phyloP scores from a whole-genome alignment of 2,329 filamentous ascomycete species.

The Aspergillus luchuensis region DNA sequence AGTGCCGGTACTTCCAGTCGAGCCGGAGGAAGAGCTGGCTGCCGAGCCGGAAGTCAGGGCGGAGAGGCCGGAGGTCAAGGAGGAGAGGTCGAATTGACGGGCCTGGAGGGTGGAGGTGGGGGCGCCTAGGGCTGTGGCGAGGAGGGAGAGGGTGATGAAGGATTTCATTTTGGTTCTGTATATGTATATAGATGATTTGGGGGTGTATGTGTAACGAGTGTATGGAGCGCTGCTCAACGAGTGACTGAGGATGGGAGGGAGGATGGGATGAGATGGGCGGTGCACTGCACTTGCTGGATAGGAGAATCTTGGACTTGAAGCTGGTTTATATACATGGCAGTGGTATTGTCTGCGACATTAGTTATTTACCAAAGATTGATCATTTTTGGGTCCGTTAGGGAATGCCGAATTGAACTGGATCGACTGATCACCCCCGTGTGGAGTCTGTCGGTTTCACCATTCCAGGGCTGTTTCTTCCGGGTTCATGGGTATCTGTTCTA shows the following conservation, averaged over 20 bases:
- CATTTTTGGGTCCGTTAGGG: background rate
- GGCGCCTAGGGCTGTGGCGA: conserved; percentile 26
- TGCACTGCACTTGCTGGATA: conserved; percentile 9
- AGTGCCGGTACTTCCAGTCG: background rate
- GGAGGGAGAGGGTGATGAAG: conserved; percentile 23
- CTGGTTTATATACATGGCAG: background rate
- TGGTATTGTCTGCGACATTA: no score
- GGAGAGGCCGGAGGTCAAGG: conserved; percentile 3
- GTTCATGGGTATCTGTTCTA: no score
- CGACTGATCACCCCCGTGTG: background rate
- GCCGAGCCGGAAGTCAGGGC: conserved; percentile 2
- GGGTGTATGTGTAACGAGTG: background rate
- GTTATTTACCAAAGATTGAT: no score
- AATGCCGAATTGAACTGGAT: background rate
- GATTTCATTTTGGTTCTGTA: conserved; percentile 26
- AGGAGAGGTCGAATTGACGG: conserved; percentile 22
- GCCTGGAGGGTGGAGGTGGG: conserved; percentile 29
- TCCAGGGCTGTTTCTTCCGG: background rate
- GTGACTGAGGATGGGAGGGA: background rate
- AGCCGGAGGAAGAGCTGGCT: background rate
- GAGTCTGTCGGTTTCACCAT: background rate
- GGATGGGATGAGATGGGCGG: background rate
- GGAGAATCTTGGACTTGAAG: background rate
- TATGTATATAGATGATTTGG: background rate
- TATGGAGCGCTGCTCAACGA: conserved; percentile 23